These are phyloP conservation scores for Stylosanthes scabra DNA, from an alignment of 331 rosid species.

Conservation along the genomic window DNA sequence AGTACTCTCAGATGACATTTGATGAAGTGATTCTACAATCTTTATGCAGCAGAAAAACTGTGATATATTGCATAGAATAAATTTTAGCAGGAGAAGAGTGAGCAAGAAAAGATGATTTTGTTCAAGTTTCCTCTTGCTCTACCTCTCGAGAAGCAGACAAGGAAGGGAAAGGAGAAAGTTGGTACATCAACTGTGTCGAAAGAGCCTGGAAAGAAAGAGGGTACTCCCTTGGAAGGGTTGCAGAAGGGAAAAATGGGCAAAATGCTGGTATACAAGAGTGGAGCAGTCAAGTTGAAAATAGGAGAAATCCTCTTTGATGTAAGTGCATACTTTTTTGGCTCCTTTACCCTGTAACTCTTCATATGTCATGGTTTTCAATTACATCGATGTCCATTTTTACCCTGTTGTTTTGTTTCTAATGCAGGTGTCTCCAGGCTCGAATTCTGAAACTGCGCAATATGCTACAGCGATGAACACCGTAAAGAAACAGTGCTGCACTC, in stretches of 20 bases:
- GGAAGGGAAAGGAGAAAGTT: constrained; percentile 70
- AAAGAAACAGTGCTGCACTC: constrained; percentile 54
- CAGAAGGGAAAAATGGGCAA: constrained; percentile 78
- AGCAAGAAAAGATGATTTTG: constrained; percentile 51
- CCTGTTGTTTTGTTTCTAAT: constrained; percentile 17
- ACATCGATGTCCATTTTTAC: not conserved
- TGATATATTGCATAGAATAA: constrained; percentile 11
- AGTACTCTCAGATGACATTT: constrained; percentile 39
- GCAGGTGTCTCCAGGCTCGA: constrained; percentile 86
- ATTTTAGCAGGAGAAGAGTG: constrained; percentile 59
- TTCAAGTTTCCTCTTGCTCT: constrained; percentile 80
- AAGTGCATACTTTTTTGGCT: constrained; percentile 42
- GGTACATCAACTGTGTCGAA: constrained; percentile 43
- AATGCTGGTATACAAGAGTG: constrained; percentile 86
- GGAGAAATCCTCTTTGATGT: constrained; percentile 74
- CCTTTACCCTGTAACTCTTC: not conserved
- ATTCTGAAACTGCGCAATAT: constrained; percentile 52
- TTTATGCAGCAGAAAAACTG: constrained; percentile 4
- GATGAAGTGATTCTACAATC: not conserved
- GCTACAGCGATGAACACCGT: constrained; percentile 64
- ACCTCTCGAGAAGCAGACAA: constrained; percentile 53
- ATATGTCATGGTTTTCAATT: not conserved
- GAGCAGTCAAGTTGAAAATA: constrained; percentile 78
- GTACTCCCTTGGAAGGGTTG: constrained; percentile 52
- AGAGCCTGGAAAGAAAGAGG: constrained; percentile 28